Evolutionary conservation across 2,329 filamentous ascomycete genomes (phyloP).

Genomic region (Colletotrichum phormii): DNA sequence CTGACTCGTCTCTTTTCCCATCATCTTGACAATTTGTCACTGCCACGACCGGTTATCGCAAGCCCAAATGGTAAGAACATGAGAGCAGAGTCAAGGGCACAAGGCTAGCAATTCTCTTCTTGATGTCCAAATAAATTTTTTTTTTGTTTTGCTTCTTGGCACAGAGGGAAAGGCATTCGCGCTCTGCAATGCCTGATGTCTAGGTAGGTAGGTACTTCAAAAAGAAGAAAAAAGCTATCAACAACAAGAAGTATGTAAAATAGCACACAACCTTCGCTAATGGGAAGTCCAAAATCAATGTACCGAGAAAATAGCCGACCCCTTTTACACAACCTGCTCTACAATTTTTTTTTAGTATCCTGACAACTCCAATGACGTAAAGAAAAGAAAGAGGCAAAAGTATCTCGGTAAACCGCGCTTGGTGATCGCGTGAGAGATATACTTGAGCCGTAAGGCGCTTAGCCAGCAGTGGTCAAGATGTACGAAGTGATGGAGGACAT

Average conservation of each 20-base stretch:
- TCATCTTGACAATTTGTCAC: not conserved
- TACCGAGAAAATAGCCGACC: not conserved
- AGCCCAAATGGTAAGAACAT: too few species aligned
- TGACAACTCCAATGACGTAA: constrained; percentile 1
- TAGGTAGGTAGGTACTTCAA: not conserved
- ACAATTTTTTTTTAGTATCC: constrained; percentile 7
- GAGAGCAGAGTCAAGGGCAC: not conserved
- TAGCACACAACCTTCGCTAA: not conserved
- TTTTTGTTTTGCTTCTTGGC: not conserved
- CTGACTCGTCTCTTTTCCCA: too few species aligned
- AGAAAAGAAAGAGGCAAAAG: not conserved
- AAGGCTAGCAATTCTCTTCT: not conserved
- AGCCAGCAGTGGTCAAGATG: constrained; percentile 63
- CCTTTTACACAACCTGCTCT: not conserved
- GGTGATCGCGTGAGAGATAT: not conserved
- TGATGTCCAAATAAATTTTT: not conserved
- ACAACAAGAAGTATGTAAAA: not conserved
- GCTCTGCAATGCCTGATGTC: not conserved
- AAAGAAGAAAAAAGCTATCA: not conserved
- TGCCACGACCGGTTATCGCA: too few species aligned
- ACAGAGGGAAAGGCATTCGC: not conserved
- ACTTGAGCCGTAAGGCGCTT: constrained; percentile 14
- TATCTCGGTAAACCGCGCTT: not conserved
- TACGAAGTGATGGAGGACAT: constrained; percentile 78
- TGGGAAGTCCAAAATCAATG: not conserved